Percentiles rank a stretch among this genome's conserved stretches.
phyloP scores from a whole-genome alignment of 176 grass and related monocot species.

The Pontederia crassipes region DNA sequence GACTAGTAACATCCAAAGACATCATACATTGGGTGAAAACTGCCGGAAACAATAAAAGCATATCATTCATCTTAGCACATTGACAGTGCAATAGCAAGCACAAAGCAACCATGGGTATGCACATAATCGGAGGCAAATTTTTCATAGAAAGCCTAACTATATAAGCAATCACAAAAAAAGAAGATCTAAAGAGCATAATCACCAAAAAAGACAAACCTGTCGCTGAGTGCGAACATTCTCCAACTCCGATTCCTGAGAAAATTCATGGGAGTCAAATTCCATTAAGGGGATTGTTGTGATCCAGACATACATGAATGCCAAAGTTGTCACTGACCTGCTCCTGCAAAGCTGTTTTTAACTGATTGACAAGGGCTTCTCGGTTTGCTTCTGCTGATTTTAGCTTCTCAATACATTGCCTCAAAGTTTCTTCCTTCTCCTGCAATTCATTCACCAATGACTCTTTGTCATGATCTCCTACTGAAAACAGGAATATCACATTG shows the following conservation, averaged over 20 bases:
- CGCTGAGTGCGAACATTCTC: constrained; percentile 77
- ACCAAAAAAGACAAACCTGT: constrained; percentile 29
- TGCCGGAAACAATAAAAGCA: too few species aligned
- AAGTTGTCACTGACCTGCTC: constrained; percentile 53
- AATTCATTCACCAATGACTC: constrained; percentile 58
- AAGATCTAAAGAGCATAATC: background rate
- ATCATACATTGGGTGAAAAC: too few species aligned
- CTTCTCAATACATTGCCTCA: constrained; percentile 72
- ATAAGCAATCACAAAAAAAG: background rate
- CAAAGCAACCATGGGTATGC: too few species aligned
- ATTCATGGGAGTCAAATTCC: background rate
- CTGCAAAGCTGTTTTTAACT: constrained; percentile 73
- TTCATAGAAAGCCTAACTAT: too few species aligned
- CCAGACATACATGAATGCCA: constrained; percentile 23
- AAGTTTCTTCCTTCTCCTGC: constrained; percentile 47
- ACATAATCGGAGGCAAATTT: too few species aligned
- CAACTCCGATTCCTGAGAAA: constrained; percentile 80
- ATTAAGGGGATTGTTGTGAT: too few species aligned
- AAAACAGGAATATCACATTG: constrained; percentile 9
- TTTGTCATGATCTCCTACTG: constrained; percentile 53
- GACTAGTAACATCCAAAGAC: too few species aligned
- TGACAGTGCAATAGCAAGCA: too few species aligned
- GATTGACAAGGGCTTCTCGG: constrained; percentile 50
- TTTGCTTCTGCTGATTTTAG: constrained; percentile 74
- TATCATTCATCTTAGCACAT: too few species aligned